These are phyloP conservation scores for Fraxinus pennsylvanica DNA, from an alignment of 257 asterid genomes.

Conservation along the genomic window DNA sequence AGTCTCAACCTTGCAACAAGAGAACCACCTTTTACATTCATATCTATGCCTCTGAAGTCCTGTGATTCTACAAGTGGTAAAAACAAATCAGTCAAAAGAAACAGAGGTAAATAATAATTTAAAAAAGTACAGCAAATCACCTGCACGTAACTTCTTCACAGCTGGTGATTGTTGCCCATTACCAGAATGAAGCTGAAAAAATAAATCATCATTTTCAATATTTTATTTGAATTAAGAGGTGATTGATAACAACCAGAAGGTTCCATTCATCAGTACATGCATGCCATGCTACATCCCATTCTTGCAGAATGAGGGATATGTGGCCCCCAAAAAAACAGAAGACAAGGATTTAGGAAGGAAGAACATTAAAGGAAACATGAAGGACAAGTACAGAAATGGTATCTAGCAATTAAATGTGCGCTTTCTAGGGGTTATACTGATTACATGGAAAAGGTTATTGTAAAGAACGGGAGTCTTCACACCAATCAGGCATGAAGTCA, in stretches of 20 bases:
- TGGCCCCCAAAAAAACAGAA: not conserved
- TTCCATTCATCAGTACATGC: not conserved
- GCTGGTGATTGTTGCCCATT: slow-evolving; percentile 63
- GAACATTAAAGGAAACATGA: slow-evolving; percentile 11
- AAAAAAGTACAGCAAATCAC: slow-evolving; percentile 39
- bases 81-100: slow-evolving; percentile 32
- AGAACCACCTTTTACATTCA: slow-evolving; percentile 51
- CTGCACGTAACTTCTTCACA: slow-evolving; percentile 70
- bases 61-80: slow-evolving; percentile 52
- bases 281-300: not conserved
- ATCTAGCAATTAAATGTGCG: slow-evolving; percentile 3
- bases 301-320: slow-evolving; percentile 11
- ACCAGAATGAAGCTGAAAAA: slow-evolving; percentile 89
- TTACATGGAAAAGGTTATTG: slow-evolving; percentile 2
- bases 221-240: slow-evolving; percentile 16
- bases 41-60: slow-evolving; percentile 43
- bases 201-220: slow-evolving; percentile 19
- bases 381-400: not conserved
- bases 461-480: not conserved
- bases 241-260: slow-evolving; percentile 9
- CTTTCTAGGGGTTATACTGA: slow-evolving; percentile 7
- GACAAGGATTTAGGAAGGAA: slow-evolving; percentile 6
- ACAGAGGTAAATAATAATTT: slow-evolving; percentile 10
- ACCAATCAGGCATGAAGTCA: slow-evolving; percentile 20
- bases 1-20: slow-evolving; percentile 77